Evolutionary conservation across 768 basidiomycete genomes (phyloP), one percentile per base, ranked within the genome.

Genomic region (Amanita polypyramis): DNA sequence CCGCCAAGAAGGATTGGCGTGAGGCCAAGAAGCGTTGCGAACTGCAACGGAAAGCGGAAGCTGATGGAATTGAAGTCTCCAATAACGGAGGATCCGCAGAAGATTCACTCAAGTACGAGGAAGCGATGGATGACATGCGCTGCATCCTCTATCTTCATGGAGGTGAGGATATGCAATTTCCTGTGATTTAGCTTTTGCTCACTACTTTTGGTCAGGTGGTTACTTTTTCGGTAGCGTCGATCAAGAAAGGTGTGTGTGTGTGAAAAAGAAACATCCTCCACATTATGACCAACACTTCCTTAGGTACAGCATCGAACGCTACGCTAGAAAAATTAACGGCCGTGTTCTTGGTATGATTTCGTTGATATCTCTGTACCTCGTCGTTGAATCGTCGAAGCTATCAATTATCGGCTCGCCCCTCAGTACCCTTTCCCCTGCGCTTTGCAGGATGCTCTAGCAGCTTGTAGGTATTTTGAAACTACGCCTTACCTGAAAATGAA

Each of bases 371-470:
- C 5, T 15, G 7, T 2, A 43, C 35, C 25, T 11, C 32, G 25
- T 11, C 40, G 7, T 34, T 49, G 53, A 42, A n/a, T 32, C 56
- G 54, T 43, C 11, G 27, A 51, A 86, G 84, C 85, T 50, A 72
- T 89, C 46, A 85, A 85, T 53, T 89, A 89, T 57, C 76, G 85
- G 33, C 76, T 94, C n/a, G 86, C 94, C 11, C 95, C 95, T 0
- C 95, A 97, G 64, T 98, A 95, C 56, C 95, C 95, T 1, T 97
- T 96, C 60, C 95, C 95, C 11, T 91, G 89, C 54, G 89, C 84
- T 1, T 65, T 97, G 5, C 93, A 96, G 56, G 95, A 98, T 62
- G 68, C 82, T 29, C 59, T 98, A 9, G 88, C 95, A 2, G 83
- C 92, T 6, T 98, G 88, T 90, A 55, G 55, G 80, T 62, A 3